phyloP scores from a whole-genome alignment of 2,329 filamentous ascomycete genomes.

The Hypomyces rosellus region DNA sequence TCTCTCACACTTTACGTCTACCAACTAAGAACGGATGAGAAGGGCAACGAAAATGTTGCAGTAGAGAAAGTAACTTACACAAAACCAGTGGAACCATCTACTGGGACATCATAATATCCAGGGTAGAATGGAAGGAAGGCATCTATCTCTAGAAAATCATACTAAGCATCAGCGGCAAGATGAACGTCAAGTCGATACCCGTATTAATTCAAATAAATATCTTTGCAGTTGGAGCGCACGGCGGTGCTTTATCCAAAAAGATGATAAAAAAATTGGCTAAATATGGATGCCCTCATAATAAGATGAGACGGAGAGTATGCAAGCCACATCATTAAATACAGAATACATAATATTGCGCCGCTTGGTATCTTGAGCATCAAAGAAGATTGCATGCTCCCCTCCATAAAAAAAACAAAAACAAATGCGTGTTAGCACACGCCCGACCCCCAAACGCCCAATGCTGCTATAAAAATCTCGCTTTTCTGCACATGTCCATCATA shows the following conservation, averaged over 20 bases:
- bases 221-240: not conserved
- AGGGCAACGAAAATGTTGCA: constrained; percentile 70
- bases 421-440: constrained; percentile 11
- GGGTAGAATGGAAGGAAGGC: not conserved
- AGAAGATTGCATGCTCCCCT: constrained; percentile 21
- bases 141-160: constrained; percentile 3
- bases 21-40: constrained; percentile 69
- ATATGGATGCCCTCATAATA: constrained; percentile 6
- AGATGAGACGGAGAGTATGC: constrained; percentile 15
- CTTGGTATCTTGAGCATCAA: constrained; percentile 32
- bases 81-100: constrained; percentile 60
- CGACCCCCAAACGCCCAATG: constrained; percentile 22
- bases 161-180: constrained; percentile 14
- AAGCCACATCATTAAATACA: constrained; percentile 24
- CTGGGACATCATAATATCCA: constrained; percentile 40
- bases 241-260: constrained; percentile 6
- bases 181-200: constrained; percentile 22
- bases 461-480: constrained; percentile 17
- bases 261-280: constrained; percentile 11
- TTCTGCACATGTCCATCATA: constrained; percentile 33
- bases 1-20: constrained; percentile 95
- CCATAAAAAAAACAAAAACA: constrained; percentile 14
- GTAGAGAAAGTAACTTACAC: constrained; percentile 85
- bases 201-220: constrained; percentile 10
- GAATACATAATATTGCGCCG: constrained; percentile 24